Evolutionary conservation across 257 asterid species (phyloP), one percentile per base, ranked within the genome.

Genomic region (Penstemon davidsonii): DNA sequence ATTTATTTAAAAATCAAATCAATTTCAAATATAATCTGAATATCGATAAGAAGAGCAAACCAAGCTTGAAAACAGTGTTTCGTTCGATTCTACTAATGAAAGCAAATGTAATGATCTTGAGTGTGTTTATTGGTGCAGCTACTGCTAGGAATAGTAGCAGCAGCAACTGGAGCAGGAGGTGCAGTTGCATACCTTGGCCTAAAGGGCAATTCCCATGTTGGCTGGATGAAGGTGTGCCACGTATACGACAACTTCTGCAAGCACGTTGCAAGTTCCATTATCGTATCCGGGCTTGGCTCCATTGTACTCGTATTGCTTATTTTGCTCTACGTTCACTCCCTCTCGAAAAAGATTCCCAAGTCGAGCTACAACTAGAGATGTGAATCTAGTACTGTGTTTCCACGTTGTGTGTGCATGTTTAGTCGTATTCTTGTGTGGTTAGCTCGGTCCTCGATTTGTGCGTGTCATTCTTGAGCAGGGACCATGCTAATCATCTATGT

Each of bases 161-260:
- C 98, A 42, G 98, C 97, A 42, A 80, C 86, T 0, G 97, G 98
- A 62, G 59, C 96, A 11, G 96, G 89, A 54, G 96, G 84, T 11
- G 94, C 79, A 45, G 92, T 92, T n/a, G 88, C 63, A 7, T 89
- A 92, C 79, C 33, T 89, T 5, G 98, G 95, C 9, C 59, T 80
- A 63, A 88, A 84, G 80, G 98, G 98, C n/a, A 84, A 89, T 55
- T 62, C 83, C 0, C 78, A 92, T 11, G 80, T 67, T 6, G 65
- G 71, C 0, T 92, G 98, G 98, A 6, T 2, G 13, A 81, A 85
- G 64, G 66, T 86, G 19, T 92, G 98, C 75, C 2, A 75, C 41
- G 4, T 68, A n/a, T 90, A 76, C 25, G 87, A 69, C 8, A 67
- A 43, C 13, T 86, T 80, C 76, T 92, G 98, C 87, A 84, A 54